Evolutionary conservation across 768 basidiomycete genomes (phyloP), one percentile per base, ranked within the genome.

Genomic region (Rhizopogon rudus): DNA sequence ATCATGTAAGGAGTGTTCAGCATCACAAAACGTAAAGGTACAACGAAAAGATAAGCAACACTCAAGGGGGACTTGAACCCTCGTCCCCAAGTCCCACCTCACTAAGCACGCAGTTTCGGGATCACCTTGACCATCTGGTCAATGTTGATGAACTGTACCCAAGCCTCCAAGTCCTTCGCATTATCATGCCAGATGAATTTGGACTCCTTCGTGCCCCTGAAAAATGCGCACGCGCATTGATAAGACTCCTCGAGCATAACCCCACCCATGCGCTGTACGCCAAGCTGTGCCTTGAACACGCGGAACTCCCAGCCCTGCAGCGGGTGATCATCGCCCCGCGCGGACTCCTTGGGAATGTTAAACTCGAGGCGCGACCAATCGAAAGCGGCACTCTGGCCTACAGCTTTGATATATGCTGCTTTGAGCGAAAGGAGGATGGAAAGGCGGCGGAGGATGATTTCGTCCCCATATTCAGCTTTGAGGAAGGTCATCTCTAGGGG

Each of bases 261-360:
- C 28, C 76, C 61, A 13, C 79, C 79, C 35, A 75, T 70, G 7
- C 85, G 77, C 12, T 81, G 81, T 3, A 91, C 84, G 14, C 86
- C 88, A 14, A 92, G 78, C 52, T 82, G 81, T 13, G 87, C 81
- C 54, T 79, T 80, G 79, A 88, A 93, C 41, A 93, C 74, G 7
- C 91, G 81, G 70, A 93, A 92, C 67, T 93, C 91, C 91, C 91
- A 93, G 0, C 91, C 91, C 17, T 77, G 75, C 0, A 93, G 74
- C 1, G 81, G 79, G 43, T 81, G 79, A 5, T 83, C 82, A 66
- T 93, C 91, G 2, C 86, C 87, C 1, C 71, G 76, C 6, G 85
- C 87, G 3, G 70, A 76, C 58, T 81, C 73, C 39, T 78, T 78
- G 60, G 85, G 76, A 45, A 92, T 80, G 68, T 91, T 82, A 75